A percentile compares a stretch with the other conserved stretches of the same genome.
phyloP scores from a whole-genome alignment of 768 basidiomycete species.

The Asterophora lycoperdoides region DNA sequence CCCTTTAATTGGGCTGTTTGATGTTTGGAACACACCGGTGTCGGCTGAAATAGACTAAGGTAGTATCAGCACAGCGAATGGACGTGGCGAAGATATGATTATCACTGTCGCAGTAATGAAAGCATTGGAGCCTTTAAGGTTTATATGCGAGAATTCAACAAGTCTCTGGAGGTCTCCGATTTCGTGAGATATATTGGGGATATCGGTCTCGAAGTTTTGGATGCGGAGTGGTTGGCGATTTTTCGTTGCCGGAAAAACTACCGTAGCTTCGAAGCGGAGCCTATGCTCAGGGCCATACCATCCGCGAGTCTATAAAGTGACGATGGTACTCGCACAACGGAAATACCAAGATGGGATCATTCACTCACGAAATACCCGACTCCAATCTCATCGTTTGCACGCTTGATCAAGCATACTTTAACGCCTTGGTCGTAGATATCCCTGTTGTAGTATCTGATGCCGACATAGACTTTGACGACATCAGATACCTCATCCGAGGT shows the following conservation, averaged over 20 bases:
- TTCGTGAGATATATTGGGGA: conserved; percentile 35
- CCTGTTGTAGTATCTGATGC: conserved; percentile 17
- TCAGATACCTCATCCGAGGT: conserved; percentile 21
- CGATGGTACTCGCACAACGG: not conserved
- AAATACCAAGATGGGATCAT: not conserved
- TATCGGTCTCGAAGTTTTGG: conserved; percentile 38
- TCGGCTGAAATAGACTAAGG: conserved; percentile 20
- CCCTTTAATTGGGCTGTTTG: conserved; percentile 40
- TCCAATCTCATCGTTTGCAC: conserved; percentile 24
- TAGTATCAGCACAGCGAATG: not conserved
- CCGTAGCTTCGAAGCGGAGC: conserved; percentile 28
- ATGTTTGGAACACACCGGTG: conserved; percentile 17
- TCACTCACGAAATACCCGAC: conserved; percentile 35
- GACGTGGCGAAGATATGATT: not conserved
- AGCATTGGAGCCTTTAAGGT: conserved; percentile 32
- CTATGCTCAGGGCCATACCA: conserved; percentile 5
- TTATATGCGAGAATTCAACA: conserved; percentile 34
- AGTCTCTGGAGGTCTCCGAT: conserved; percentile 30
- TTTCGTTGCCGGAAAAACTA: conserved; percentile 32
- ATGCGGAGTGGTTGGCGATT: conserved; percentile 25
- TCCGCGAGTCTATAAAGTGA: conserved; percentile 2
- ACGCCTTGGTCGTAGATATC: conserved; percentile 19
- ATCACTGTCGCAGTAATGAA: conserved; percentile 31
- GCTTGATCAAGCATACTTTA: conserved; percentile 27
- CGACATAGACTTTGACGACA: conserved; percentile 23